Conservation (phyloP, 768 basidiomycete genomes). For the Tephrocybe sp. region DNA sequence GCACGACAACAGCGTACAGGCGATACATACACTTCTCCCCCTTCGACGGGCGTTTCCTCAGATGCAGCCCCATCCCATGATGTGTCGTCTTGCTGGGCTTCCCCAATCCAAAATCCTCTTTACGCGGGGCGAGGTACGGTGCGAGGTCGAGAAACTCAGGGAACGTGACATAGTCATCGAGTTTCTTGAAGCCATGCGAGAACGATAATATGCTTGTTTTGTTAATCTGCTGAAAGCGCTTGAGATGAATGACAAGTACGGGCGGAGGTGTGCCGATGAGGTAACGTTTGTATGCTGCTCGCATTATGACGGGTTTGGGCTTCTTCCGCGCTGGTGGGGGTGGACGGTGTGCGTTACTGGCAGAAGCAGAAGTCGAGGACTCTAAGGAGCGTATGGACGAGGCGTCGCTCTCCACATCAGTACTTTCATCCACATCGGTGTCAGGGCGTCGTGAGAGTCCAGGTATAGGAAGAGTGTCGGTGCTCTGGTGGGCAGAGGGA, state of each 20-base stretch:
- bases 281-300: slow-evolving; percentile 92
- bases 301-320: slow-evolving; percentile 65
- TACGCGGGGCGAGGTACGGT: slow-evolving; percentile 83
- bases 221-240: slow-evolving; percentile 86
- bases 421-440: slow-evolving; percentile 34
- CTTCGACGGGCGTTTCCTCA: slow-evolving; percentile 4
- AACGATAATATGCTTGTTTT: slow-evolving; percentile 62
- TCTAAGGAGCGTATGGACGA: slow-evolving; percentile 22
- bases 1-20: slow-evolving; percentile 80
- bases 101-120: slow-evolving; percentile 64
- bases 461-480: slow-evolving; percentile 4
- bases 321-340: slow-evolving; percentile 12
- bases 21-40: slow-evolving; percentile 56
- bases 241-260: slow-evolving; percentile 87
- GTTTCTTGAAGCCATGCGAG: slow-evolving; percentile 76
- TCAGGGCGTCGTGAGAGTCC: slow-evolving; percentile 8
- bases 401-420: slow-evolving; percentile 42
- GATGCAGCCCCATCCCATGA: slow-evolving; percentile 19
- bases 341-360: background rate
- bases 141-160: slow-evolving; percentile 82
- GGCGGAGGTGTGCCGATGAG: slow-evolving; percentile 85
- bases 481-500: background rate
- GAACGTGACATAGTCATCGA: slow-evolving; percentile 90
- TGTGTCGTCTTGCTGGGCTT: slow-evolving; percentile 25
- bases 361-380: slow-evolving; percentile 14